Percentiles rank a stretch among this genome's conserved stretches.
Evolutionary conservation across 768 basidiomycete genomes (phyloP).

Genomic region (Mycena chlorophos): DNA sequence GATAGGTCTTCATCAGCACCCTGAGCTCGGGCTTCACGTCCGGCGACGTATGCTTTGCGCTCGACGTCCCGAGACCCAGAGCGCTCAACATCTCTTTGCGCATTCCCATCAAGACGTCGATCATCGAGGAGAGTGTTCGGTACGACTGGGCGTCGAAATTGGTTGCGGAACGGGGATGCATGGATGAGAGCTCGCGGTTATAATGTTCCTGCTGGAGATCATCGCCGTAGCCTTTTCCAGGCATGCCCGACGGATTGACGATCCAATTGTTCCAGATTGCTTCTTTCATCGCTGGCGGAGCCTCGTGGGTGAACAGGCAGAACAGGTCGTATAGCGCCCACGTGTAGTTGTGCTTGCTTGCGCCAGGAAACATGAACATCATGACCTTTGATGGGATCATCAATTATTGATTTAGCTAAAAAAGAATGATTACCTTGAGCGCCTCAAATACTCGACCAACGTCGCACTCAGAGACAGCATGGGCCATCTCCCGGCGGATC

Average conservation of each 20-base stretch:
- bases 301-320: constrained; percentile 21
- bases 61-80: too few relatives aligned
- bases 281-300: not conserved
- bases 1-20: too few relatives aligned
- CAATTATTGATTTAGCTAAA: not conserved
- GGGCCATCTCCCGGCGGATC: too few relatives aligned
- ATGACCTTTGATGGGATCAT: not conserved
- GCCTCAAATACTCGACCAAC: constrained; percentile 9
- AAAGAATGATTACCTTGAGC: not conserved
- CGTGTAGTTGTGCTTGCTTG: constrained; percentile 20
- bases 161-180: too few relatives aligned
- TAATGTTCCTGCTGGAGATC: constrained; percentile 24
- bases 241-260: constrained; percentile 16
- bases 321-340: constrained; percentile 24
- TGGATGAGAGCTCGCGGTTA: too few relatives aligned
- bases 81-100: too few relatives aligned
- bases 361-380: constrained; percentile 21
- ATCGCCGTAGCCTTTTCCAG: constrained; percentile 13
- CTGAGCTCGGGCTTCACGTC: too few relatives aligned
- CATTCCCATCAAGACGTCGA: too few relatives aligned
- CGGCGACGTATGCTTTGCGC: too few relatives aligned
- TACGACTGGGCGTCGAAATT: too few relatives aligned
- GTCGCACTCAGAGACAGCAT: constrained; percentile 12
- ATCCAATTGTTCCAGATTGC: constrained; percentile 22
- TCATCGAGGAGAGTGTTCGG: too few relatives aligned